Evolutionary conservation across 2,329 filamentous ascomycete species (phyloP), one percentile per base, ranked within the genome.

Genomic region (Fusarium sp.): DNA sequence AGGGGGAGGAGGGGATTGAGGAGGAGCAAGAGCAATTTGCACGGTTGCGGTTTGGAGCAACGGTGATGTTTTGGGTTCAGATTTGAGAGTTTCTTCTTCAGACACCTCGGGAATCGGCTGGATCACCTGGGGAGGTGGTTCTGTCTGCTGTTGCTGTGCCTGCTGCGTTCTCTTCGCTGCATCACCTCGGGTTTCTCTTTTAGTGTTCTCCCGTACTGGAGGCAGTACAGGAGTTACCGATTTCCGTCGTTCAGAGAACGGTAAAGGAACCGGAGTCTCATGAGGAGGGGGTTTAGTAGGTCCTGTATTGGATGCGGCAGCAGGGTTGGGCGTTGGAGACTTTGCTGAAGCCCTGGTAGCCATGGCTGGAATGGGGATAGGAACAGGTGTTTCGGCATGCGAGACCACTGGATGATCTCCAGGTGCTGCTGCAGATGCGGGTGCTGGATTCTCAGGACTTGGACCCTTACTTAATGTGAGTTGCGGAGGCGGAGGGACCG

Each of bases 401-500:
- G 75, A 64, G 47, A 65, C 60, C n/a, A 61, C 59, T 25, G 51
- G 34, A 51, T 52, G 57, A 25, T 67, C 72, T 52, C 67, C 67
- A 58, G 68, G 65, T 30, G 66, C 68, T 62, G 59, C 43, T 46
- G 73, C 56, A 59, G 77, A 56, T 20, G 54, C 62, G 12, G 74
- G 64, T 43, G 54, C 60, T 41, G 69, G 43, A 38, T 53, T 72
- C 53, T 74, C 72, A 55, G 69, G 71, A 45, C 69, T 71, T 22
- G 74, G 70, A 18, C 66, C 70, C 41, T 79, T 74, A 74, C 73
- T 75, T 44, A 78, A 70, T 24, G 70, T 72, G 29, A 74, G 77
- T 34, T 82, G 81, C 27, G 80, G 78, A 16, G 82, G 82, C 44
- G 83, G 83, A 51, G 84, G 86, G 30, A 88, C 82, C 13, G 86